Conservation (phyloP, 2,329 filamentous ascomycete genomes). For the Colletotrichum scovillei region DNA sequence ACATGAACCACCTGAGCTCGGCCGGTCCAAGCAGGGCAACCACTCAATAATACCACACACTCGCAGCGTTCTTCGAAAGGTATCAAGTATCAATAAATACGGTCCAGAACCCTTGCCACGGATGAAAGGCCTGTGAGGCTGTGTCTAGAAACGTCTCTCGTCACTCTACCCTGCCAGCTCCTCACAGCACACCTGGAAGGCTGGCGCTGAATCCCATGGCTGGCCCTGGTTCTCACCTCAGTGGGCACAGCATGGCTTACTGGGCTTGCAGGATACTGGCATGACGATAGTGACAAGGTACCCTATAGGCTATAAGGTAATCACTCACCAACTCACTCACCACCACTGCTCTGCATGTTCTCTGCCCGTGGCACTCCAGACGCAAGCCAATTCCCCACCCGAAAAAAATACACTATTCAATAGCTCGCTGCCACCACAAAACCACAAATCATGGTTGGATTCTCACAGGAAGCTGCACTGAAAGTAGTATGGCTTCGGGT, state of each 20-base stretch:
- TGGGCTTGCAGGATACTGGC: neutral
- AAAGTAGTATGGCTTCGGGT: conserved; percentile 18
- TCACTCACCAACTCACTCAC: neutral
- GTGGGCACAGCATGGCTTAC: neutral
- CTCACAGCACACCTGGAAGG: neutral
- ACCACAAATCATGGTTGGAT: neutral
- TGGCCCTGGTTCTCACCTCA: neutral
- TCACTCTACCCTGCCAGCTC: conserved; percentile 1
- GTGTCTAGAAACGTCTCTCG: conserved; percentile 13
- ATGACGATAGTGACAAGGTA: neutral
- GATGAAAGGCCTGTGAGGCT: neutral
- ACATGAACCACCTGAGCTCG: conserved; percentile 4
- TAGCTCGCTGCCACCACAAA: neutral
- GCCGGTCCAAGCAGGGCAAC: conserved; percentile 11
- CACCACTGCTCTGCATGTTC: neutral
- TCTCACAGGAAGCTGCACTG: conserved; percentile 11
- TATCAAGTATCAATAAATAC: neutral
- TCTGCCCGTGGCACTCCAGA: conserved; percentile 17
- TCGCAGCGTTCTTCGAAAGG: neutral
- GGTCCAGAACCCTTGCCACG: neutral
- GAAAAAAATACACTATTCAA: neutral
- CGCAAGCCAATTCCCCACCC: conserved; percentile 15
- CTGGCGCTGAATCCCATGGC: neutral
- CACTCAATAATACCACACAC: neutral
- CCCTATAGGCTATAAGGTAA: neutral